Base-by-base conservation (phyloP, 345 rosid species). In the Microthlaspi erraticum region DNA sequence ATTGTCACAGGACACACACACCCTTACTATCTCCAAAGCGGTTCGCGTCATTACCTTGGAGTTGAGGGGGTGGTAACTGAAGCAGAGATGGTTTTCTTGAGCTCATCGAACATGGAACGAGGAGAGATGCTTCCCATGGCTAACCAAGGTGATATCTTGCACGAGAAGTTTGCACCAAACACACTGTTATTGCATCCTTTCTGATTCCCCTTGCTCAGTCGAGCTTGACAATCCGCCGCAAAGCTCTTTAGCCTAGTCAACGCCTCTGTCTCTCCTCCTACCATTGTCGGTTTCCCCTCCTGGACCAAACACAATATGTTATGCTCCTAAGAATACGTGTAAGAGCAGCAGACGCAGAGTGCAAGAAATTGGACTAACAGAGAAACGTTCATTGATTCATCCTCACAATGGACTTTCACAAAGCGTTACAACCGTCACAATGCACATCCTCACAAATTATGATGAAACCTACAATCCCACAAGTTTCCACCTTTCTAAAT, bases 181-280 rank as follows among this genome's bases (percentile, higher is more conserved):
- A 95, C 78, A 80, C 85, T 88, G 55, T 82, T 85, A 23, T 78
- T 77, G 49, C 73, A 73, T 63, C 87, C 87, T 74, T 77, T 80
- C 45, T 60, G 69, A 26, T 53, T 77, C 70, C 84, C 90, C 72
- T 88, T 88, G 79, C 68, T 84, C 23, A 96, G 79, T 74, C 86
- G 94, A 64, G 96, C 88, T 77, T 78, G 87, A 80, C 93, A 90
- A 66, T 92, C 94, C 1, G 88, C 89, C 6, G 91, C 90, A 64
- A 88, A 88, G 64, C 81, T 92, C 75, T 86, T 81, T 54, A 95
- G 79, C 86, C 84, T 88, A 49, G 79, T 84, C 64, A 90, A 68
- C 56, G 94, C 99, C 80, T 92, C 97, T 49, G 90, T 85, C 88
- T 95, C 99, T 42, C 99, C 99, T 62, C 99, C 99, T 68, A 84